A percentile compares a stretch with the other conserved stretches of the same genome.
These are phyloP conservation scores for Pyrenochaeta sp. DNA, from an alignment of 2,329 filamentous ascomycete species.

Conservation along the genomic window DNA sequence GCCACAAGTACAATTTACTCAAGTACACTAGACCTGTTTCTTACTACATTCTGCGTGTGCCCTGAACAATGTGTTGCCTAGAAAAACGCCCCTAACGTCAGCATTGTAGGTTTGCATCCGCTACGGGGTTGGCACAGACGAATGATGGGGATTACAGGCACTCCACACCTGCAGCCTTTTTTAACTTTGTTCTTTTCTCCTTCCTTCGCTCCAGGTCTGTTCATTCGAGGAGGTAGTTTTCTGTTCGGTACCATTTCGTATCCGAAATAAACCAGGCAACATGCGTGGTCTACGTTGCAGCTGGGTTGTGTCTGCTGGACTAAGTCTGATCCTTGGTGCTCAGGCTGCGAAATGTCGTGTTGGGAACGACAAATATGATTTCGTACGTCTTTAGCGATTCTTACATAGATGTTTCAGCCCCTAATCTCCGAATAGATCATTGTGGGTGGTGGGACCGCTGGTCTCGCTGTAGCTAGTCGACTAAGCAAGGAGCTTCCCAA, in stretches of 20 bases:
- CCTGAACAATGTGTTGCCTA: neutral
- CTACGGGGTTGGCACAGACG: conserved; percentile 1
- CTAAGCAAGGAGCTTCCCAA: conserved; percentile 36
- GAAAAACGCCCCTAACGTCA: neutral
- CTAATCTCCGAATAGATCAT: conserved; percentile 12
- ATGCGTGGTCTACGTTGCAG: neutral
- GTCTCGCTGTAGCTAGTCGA: conserved; percentile 23
- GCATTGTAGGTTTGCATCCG: too few relatives aligned
- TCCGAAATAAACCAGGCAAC: neutral
- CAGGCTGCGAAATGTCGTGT: neutral
- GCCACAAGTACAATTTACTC: conserved; percentile 1
- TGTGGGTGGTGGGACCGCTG: conserved; percentile 28
- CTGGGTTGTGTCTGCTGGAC: conserved; percentile 2
- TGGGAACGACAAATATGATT: conserved; percentile 2
- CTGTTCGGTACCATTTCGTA: too few relatives aligned
- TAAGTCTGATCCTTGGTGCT: too few relatives aligned
- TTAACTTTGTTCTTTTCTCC: neutral
- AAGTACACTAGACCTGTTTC: neutral
- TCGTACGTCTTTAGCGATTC: conserved; percentile 7
- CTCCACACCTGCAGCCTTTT: neutral
- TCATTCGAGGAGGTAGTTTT: too few relatives aligned
- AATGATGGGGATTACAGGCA: neutral
- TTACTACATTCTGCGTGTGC: neutral
- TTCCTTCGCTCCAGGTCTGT: too few relatives aligned
- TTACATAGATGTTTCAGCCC: too few relatives aligned